Base-by-base conservation (phyloP, 257 asterid genomes). In the Petunia secreta region DNA sequence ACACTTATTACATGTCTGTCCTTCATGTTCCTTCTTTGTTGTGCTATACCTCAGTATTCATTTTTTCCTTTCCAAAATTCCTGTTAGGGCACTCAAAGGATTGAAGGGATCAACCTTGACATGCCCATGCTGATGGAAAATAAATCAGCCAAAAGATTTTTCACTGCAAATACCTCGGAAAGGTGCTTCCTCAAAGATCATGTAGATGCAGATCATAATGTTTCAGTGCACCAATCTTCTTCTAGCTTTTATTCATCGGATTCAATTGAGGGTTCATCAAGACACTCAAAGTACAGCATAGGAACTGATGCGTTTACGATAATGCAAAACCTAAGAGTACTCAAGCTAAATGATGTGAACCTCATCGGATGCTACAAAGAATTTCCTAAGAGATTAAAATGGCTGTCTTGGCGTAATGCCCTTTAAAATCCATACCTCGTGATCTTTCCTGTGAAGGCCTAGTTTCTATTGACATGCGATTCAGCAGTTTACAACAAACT, bases 21-120 rank as follows among this genome's bases (percentile, higher is more conserved):
- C 55, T 38, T 11, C 46, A n/a, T n/a, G 41, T 10, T 48, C 59
- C 77, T 9, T 69, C 77, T 46, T 69, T 69, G 25, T 3, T 5
- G 43, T 25, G 43, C 59, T 59, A 46, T 69, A 16, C 57, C 59
- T 44, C 16, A 46, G 11, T 25, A 15, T 8, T 76, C 15, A n/a
- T n/a, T 9, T 15, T 4, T 57, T 9, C n/a, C 53, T 58, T 36
- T 5, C 34, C 16, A 5, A 55, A 60, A 40, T 65, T 82, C 50
- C 40, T 65, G 52, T 38, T 59, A 82, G 84, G 84, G 81, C 46
- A 82, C 81, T 40, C 78, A 76, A 66, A 65, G 39, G 13, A 63
- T 82, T 36, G 54, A 75, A 82, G 84, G 84, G 15, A 55, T 82
- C 80, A 69, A 40, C 62, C 69, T 76, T 64, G 84, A 82, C 69